Percentiles rank a stretch among this genome's conserved stretches.
phyloP scores from a whole-genome alignment of 2,329 filamentous ascomycete genomes.

The Exophiala calicioides region DNA sequence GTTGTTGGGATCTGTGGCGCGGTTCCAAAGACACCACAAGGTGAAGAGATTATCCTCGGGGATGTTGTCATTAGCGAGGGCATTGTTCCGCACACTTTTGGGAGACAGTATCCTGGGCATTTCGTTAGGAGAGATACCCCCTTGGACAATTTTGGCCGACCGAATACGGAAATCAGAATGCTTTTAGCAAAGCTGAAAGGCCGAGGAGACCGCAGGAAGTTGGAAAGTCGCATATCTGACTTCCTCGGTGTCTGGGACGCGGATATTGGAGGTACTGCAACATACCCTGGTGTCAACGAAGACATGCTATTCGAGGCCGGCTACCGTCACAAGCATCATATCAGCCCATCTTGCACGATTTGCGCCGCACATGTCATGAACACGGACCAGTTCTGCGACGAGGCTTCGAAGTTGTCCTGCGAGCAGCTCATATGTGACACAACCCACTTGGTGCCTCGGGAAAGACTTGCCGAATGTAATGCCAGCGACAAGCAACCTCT shows the following conservation, averaged over 20 bases:
- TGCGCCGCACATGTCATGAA: neutral
- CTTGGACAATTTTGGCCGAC: slow-evolving; percentile 28
- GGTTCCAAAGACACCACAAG: neutral
- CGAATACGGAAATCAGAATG: slow-evolving; percentile 28
- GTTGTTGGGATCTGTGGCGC: slow-evolving; percentile 11
- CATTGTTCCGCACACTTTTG: slow-evolving; percentile 35
- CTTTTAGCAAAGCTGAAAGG: slow-evolving; percentile 27
- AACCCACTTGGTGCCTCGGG: neutral
- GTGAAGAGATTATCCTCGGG: slow-evolving; percentile 34
- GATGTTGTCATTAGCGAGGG: slow-evolving; percentile 35
- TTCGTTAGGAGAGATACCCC: slow-evolving; percentile 29
- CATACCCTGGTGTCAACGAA: neutral
- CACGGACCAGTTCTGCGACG: neutral
- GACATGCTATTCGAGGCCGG: neutral
- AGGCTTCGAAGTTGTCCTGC: neutral
- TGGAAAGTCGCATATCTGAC: slow-evolving; percentile 3
- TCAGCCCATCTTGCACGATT: neutral
- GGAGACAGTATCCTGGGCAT: slow-evolving; percentile 28
- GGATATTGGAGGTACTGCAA: neutral
- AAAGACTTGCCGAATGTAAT: slow-evolving; percentile 9
- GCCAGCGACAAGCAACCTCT: slow-evolving; percentile 17
- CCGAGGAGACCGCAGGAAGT: neutral
- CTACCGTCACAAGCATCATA: slow-evolving; percentile 4
- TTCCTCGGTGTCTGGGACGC: neutral
- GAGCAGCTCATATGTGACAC: neutral